Conservation (phyloP, 2,329 filamentous ascomycete species). For the Polytolypa hystricis region DNA sequence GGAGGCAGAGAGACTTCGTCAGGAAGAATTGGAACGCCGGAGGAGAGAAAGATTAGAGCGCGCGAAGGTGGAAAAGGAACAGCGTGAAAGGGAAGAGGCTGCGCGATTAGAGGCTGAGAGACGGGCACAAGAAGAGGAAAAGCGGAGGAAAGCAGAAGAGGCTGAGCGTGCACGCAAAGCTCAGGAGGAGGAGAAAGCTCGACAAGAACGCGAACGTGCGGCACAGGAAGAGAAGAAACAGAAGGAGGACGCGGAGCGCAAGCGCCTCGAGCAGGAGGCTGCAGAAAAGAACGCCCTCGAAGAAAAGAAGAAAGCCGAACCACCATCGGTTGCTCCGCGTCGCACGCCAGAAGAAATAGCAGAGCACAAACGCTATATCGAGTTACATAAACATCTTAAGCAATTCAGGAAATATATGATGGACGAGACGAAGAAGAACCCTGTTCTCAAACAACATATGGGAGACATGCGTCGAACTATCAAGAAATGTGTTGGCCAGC, state of each 20-base stretch:
- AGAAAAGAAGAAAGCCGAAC: conserved; percentile 19
- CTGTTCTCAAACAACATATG: conserved; percentile 51
- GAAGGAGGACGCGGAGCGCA: conserved; percentile 21
- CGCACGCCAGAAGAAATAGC: conserved; percentile 28
- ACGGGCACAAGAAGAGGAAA: conserved; percentile 37
- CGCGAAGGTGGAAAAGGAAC: conserved; percentile 22
- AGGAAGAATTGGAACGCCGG: conserved; percentile 29
- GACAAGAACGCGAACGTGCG: conserved; percentile 11
- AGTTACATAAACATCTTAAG: conserved; percentile 59
- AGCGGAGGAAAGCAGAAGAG: conserved; percentile 36
- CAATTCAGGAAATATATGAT: conserved; percentile 43
- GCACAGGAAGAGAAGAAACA: conserved; percentile 18
- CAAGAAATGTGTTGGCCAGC: conserved; percentile 60
- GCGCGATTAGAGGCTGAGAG: conserved; percentile 14
- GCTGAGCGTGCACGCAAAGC: conserved; percentile 38
- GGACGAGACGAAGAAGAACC: conserved; percentile 45
- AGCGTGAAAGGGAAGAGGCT: conserved; percentile 17
- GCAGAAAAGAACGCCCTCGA: conserved; percentile 16
- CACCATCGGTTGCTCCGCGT: conserved; percentile 17
- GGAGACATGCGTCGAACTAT: conserved; percentile 64
- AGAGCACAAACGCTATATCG: conserved; percentile 39
- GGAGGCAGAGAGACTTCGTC: conserved; percentile 27
- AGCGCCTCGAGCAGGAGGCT: conserved; percentile 21
- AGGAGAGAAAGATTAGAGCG: conserved; percentile 34
- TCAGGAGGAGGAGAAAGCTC: conserved; percentile 23